Evolutionary conservation across 345 rosid genomes (phyloP).

Genomic region (Arabidopsis arenosa): DNA sequence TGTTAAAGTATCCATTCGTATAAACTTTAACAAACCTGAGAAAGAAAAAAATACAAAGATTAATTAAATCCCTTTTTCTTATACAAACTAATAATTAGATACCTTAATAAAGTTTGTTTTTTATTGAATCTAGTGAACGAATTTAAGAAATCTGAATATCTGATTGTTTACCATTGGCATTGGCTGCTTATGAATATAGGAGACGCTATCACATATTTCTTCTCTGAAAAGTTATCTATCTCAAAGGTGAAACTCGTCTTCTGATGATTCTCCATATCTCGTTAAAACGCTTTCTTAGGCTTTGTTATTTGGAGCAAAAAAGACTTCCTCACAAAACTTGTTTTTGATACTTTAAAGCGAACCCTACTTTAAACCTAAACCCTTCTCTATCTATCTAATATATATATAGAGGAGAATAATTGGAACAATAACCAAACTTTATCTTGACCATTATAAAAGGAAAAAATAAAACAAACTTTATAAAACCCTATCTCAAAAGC

Average conservation of each 20-base stretch:
- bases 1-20: not conserved
- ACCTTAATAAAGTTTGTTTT: not conserved
- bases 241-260: conserved; percentile 8
- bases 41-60: not conserved
- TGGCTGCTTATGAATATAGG: not conserved
- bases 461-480: not conserved
- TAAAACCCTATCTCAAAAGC: not conserved
- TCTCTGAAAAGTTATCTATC: not conserved
- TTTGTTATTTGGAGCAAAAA: not conserved
- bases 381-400: not conserved
- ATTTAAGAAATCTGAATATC: not conserved
- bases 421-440: no score
- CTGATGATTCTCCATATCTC: not conserved
- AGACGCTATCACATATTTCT: not conserved
- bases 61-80: no score
- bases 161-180: not conserved
- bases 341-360: not conserved
- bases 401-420: no score
- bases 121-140: not conserved
- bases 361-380: not conserved
- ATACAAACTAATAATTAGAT: not conserved
- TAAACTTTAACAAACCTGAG: conserved; percentile 12
- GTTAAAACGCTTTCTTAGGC: not conserved
- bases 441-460: no score
- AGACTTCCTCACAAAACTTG: not conserved